Conservation (phyloP, 768 basidiomycete genomes). For the Tricholoma matsutake region DNA sequence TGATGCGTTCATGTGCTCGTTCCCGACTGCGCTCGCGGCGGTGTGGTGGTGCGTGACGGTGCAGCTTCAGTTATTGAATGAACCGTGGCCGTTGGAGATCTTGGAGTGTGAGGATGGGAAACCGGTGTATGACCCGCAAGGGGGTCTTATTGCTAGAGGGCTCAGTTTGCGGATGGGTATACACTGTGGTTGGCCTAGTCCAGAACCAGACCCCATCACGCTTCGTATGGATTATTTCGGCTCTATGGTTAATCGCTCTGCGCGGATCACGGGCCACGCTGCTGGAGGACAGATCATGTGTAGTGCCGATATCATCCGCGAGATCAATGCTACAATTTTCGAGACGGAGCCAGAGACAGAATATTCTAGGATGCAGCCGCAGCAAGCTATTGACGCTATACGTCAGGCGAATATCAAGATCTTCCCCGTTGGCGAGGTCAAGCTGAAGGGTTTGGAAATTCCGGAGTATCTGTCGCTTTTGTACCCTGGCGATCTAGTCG, state of each 20-base stretch:
- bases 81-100: slow-evolving; percentile 91
- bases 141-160: slow-evolving; percentile 75
- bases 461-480: slow-evolving; percentile 85
- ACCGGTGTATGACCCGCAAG: slow-evolving; percentile 64
- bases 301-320: slow-evolving; percentile 81
- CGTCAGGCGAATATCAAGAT: slow-evolving; percentile 66
- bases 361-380: slow-evolving; percentile 53
- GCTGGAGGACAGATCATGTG: slow-evolving; percentile 94
- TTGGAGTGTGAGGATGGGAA: slow-evolving; percentile 90
- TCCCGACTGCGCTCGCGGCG: slow-evolving; percentile 83
- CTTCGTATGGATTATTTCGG: slow-evolving; percentile 98
- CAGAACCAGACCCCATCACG: slow-evolving; percentile 89
- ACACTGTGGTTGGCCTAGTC: slow-evolving; percentile 87
- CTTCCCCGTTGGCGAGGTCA: slow-evolving; percentile 80
- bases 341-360: slow-evolving; percentile 57
- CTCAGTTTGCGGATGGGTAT: slow-evolving; percentile 97
- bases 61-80: slow-evolving; percentile 76
- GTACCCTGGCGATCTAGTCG: slow-evolving; percentile 72
- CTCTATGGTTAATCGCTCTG: slow-evolving; percentile 91
- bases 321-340: slow-evolving; percentile 64
- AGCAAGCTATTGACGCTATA: slow-evolving; percentile 71
- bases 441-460: slow-evolving; percentile 91
- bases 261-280: slow-evolving; percentile 79
- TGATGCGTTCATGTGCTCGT: slow-evolving; percentile 98
- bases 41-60: slow-evolving; percentile 89